Evolutionary conservation across 805 yeast genomes (phyloP).

Genomic region (Wickerhamiella domercqiae): DNA sequence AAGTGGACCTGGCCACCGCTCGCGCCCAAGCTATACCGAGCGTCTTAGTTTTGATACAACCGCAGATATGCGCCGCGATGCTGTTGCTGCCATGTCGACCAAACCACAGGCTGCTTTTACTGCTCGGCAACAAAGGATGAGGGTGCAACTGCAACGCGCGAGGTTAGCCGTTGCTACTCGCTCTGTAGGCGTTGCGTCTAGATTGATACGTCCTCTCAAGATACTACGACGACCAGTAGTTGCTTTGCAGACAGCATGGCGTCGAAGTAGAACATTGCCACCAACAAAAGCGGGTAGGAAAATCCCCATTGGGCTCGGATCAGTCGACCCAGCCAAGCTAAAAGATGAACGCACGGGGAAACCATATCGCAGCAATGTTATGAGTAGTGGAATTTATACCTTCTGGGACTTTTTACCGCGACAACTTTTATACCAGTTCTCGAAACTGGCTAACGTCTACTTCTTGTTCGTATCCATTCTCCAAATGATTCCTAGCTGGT

Average conservation of each 20-base stretch:
- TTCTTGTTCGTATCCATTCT: slow-evolving; percentile 79
- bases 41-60: background rate
- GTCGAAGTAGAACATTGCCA: slow-evolving; percentile 20
- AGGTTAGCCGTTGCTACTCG: background rate
- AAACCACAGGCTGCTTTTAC: background rate
- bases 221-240: slow-evolving; percentile 6
- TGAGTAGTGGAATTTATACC: slow-evolving; percentile 80
- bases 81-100: slow-evolving; percentile 9
- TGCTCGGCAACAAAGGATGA: background rate
- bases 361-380: slow-evolving; percentile 50
- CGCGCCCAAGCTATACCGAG: background rate
- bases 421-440: slow-evolving; percentile 79
- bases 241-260: slow-evolving; percentile 9
- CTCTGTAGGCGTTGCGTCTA: background rate
- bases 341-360: slow-evolving; percentile 55
- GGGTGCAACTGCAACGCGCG: background rate
- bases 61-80: slow-evolving; percentile 11
- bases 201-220: slow-evolving; percentile 7
- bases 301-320: slow-evolving; percentile 47
- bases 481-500: slow-evolving; percentile 95
- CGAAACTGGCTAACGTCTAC: slow-evolving; percentile 82
- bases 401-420: slow-evolving; percentile 70
- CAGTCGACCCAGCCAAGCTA: slow-evolving; percentile 20
- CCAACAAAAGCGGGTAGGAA: slow-evolving; percentile 56
- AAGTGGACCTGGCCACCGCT: background rate